Percentiles rank a stretch among this genome's conserved stretches.
Evolutionary conservation across 129 eudicot species (phyloP).

Genomic region (Erigeron canadensis): DNA sequence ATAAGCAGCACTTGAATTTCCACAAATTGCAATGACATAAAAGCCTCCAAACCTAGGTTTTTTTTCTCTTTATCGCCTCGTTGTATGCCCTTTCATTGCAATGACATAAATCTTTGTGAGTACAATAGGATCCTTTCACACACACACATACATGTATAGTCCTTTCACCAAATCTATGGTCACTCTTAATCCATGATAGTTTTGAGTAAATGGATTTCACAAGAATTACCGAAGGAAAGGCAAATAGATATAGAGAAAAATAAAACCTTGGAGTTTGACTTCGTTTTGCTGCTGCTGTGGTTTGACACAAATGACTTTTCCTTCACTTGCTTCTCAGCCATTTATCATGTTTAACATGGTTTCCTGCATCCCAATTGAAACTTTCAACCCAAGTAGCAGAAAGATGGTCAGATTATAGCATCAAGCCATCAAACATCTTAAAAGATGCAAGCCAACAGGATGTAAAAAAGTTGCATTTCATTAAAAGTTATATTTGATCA

Average conservation of each 20-base stretch:
- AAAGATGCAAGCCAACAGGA: not conserved
- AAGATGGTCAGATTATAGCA: not conserved
- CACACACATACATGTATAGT: too few species aligned
- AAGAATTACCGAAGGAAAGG: not conserved
- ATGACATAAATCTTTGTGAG: too few species aligned
- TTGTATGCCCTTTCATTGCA: too few species aligned
- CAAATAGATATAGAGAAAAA: not conserved
- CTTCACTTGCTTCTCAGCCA: slow-evolving; percentile 59
- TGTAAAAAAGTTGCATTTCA: not conserved
- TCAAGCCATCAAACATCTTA: too few species aligned
- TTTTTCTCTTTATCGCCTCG: too few species aligned
- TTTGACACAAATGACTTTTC: slow-evolving; percentile 57
- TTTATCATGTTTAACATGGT: slow-evolving; percentile 59
- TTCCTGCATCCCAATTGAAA: slow-evolving; percentile 36
- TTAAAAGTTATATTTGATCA: not conserved
- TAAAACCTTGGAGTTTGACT: slow-evolving; percentile 53
- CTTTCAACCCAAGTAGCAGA: not conserved
- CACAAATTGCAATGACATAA: too few species aligned
- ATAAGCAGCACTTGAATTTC: too few species aligned
- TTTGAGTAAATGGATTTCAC: not conserved
- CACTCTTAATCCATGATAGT: too few species aligned
- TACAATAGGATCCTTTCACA: too few species aligned
- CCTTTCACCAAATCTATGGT: too few species aligned
- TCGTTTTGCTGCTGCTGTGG: slow-evolving; percentile 63
- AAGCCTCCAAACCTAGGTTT: too few species aligned